Evolutionary conservation across 2,329 filamentous ascomycete genomes (phyloP), one percentile per base, ranked within the genome.

Genomic region (Nigrospora oryzae): DNA sequence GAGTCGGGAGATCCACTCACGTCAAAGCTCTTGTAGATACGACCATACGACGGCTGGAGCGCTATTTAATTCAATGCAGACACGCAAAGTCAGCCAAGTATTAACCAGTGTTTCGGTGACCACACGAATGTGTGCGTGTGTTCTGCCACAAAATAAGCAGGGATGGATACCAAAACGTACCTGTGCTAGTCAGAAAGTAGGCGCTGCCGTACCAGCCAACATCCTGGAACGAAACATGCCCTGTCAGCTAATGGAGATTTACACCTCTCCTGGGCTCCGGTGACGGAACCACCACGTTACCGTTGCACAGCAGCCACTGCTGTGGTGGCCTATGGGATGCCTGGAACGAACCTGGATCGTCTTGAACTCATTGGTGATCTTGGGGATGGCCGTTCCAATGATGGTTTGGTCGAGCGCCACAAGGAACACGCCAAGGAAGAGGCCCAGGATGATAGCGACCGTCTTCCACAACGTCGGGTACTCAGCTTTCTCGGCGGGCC

Each of bases 201-300:
- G n/a, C n/a, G n/a, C n/a, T n/a, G n/a, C 68, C 68, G 44, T 73
- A 73, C 70, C 71, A 74, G 35, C 67, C 70, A 7, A 74, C 63
- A 47, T 74, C 70, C 5, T 57, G 51, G 0, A 72, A 57, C 34
- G 65, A 32, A n/a, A 10, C n/a, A n/a, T n/a, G n/a, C n/a, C n/a
- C n/a, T n/a, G n/a, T n/a, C n/a, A n/a, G n/a, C n/a, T n/a, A n/a
- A n/a, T n/a, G n/a, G n/a, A n/a, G n/a, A n/a, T n/a, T n/a, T n/a
- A n/a, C n/a, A n/a, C n/a, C n/a, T n/a, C n/a, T n/a, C n/a, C n/a
- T n/a, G n/a, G n/a, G n/a, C n/a, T n/a, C n/a, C n/a, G n/a, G n/a
- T n/a, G n/a, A n/a, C n/a, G n/a, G n/a, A n/a, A n/a, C n/a, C n/a
- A n/a, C n/a, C n/a, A n/a, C n/a, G n/a, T n/a, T n/a, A n/a, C n/a